These are phyloP conservation scores for Vitis hybrid DNA, from an alignment of 177 flowering plant genomes.

Conservation along the genomic window DNA sequence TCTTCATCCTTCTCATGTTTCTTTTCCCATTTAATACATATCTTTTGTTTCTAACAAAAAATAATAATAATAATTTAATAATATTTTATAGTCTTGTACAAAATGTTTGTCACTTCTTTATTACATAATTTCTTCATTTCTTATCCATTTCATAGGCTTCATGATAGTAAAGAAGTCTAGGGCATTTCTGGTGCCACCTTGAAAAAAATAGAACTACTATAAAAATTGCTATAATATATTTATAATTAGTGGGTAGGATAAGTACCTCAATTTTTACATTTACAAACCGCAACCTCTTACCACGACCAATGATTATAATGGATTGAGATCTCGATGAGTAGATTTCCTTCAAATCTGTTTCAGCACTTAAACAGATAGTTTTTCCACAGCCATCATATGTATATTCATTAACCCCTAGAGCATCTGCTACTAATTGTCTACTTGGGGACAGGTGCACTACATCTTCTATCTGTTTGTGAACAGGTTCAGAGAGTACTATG, in stretches of 20 bases:
- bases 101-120: neutral
- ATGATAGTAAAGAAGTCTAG: neutral
- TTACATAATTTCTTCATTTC: neutral
- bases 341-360: conserved; percentile 43
- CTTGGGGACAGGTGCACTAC: conserved; percentile 69
- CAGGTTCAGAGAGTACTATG: conserved; percentile 62
- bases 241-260: neutral
- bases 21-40: too few species aligned
- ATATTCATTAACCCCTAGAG: conserved; percentile 70
- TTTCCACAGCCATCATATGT: conserved; percentile 96
- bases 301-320: conserved; percentile 79
- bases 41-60: too few species aligned
- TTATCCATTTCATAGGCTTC: neutral
- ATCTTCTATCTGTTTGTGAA: conserved; percentile 77
- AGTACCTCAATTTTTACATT: conserved; percentile 95
- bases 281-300: conserved; percentile 83
- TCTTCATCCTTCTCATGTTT: too few species aligned
- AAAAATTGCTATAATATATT: neutral
- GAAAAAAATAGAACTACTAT: conserved; percentile 1
- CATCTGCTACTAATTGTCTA: conserved; percentile 76
- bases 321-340: conserved; percentile 40
- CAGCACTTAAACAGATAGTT: conserved; percentile 58
- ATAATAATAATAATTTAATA: neutral
- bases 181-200: neutral
- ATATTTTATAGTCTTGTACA: neutral